A percentile compares a stretch with the other conserved stretches of the same genome.
These are phyloP conservation scores for Ochetophila trinervis DNA, from an alignment of 306 rosid species.

Conservation along the genomic window DNA sequence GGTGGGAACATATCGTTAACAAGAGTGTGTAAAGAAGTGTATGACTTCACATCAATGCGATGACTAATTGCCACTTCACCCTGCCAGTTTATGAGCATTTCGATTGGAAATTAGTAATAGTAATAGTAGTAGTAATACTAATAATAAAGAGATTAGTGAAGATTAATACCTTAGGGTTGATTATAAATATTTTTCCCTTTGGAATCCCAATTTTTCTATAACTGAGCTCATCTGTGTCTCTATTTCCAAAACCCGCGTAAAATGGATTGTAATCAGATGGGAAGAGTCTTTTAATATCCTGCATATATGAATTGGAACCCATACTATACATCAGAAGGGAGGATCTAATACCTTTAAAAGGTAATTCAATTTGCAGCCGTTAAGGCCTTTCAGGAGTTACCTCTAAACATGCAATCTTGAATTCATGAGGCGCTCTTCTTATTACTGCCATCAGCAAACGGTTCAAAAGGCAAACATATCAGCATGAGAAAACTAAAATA, in stretches of 20 bases:
- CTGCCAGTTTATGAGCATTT: slow-evolving; percentile 34
- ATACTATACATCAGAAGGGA: too few species aligned
- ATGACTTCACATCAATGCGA: slow-evolving; percentile 73
- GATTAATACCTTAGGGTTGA: slow-evolving; percentile 86
- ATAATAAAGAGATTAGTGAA: neutral
- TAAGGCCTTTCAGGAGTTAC: slow-evolving; percentile 38
- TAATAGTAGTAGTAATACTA: neutral
- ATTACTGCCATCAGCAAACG: slow-evolving; percentile 55
- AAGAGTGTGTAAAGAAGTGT: slow-evolving; percentile 92
- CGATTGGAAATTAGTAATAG: neutral
- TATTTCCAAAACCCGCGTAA: slow-evolving; percentile 93
- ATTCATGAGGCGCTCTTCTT: slow-evolving; percentile 98
- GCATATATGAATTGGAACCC: slow-evolving; percentile 23
- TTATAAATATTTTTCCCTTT: slow-evolving; percentile 91
- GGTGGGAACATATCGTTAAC: slow-evolving; percentile 99
- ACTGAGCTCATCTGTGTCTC: slow-evolving; percentile 97
- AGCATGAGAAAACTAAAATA: slow-evolving; percentile 20
- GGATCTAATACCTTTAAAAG: too few species aligned
- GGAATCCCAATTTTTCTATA: slow-evolving; percentile 95
- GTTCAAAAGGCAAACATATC: slow-evolving; percentile 24
- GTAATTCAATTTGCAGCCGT: neutral
- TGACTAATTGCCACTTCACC: slow-evolving; percentile 98
- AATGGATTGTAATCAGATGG: slow-evolving; percentile 93
- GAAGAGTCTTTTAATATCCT: slow-evolving; percentile 89
- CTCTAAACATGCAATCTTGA: slow-evolving; percentile 98